Percentiles rank a stretch among this genome's conserved stretches.
These are phyloP conservation scores for Chlamydomonas urium DNA, from an alignment of 139 green algal genomes.

Conservation along the genomic window DNA sequence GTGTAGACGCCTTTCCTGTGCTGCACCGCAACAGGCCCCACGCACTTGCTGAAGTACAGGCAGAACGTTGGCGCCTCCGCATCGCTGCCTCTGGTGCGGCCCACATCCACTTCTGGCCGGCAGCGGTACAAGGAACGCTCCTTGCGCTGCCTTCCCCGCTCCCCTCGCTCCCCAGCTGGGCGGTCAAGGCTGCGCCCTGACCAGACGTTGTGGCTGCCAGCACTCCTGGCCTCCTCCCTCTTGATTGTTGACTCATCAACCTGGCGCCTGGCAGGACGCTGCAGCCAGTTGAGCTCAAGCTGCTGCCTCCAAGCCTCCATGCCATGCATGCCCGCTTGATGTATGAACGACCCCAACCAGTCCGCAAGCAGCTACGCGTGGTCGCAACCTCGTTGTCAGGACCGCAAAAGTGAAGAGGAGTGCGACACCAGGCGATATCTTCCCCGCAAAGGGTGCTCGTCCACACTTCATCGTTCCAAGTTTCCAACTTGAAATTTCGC, in stretches of 20 bases:
- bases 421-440: no score
- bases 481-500: no score
- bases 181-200: slow-evolving; percentile 11
- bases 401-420: no score
- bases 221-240: slow-evolving; percentile 13
- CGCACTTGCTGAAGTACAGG: slow-evolving; percentile 66
- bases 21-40: no score
- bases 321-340: no score
- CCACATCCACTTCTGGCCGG: slow-evolving; percentile 41
- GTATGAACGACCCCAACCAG: no score
- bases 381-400: no score
- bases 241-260: slow-evolving; percentile 29
- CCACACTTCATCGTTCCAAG: no score
- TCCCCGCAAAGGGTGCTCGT: no score
- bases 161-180: background rate
- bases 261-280: slow-evolving; percentile 14
- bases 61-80: slow-evolving; percentile 50
- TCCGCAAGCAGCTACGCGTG: no score
- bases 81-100: slow-evolving; percentile 52
- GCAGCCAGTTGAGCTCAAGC: slow-evolving; percentile 3
- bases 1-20: no score
- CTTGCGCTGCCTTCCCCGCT: background rate
- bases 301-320: no score
- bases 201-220: slow-evolving; percentile 33
- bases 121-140: slow-evolving; percentile 56